These are phyloP conservation scores for Sporothrix phasma DNA, from an alignment of 2,329 filamentous ascomycete species.

Conservation along the genomic window DNA sequence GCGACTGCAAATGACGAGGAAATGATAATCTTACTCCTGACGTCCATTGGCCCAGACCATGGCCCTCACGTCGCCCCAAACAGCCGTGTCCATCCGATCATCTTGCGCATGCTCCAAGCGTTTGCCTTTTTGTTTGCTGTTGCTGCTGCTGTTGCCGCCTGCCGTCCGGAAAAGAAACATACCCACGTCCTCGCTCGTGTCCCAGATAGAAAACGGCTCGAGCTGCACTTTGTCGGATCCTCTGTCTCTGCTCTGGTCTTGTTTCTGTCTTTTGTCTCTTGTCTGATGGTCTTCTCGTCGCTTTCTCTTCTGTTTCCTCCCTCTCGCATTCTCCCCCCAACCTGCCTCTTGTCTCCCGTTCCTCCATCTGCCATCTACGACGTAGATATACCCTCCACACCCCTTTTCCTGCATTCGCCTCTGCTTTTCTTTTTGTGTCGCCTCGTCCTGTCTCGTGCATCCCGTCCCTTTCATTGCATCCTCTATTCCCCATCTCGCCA, in stretches of 20 bases:
- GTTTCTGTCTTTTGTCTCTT: neutral
- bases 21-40: neutral
- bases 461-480: neutral
- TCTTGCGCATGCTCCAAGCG: no score
- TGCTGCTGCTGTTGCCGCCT: neutral
- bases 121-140: neutral
- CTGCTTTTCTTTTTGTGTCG: neutral
- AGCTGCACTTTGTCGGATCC: constrained; percentile 7
- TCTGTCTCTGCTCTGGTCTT: neutral
- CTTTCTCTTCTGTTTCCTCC: neutral
- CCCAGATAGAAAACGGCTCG: constrained; percentile 12
- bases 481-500: neutral
- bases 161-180: constrained; percentile 5
- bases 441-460: neutral
- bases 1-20: neutral
- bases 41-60: neutral
- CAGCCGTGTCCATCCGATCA: neutral
- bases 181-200: neutral
- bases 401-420: neutral
- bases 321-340: neutral
- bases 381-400: neutral
- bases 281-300: neutral
- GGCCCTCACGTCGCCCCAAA: neutral
- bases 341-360: neutral
- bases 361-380: no score